These are phyloP conservation scores for Irpex sp. DNA, from an alignment of 1,284 basidiomycete species.

Conservation along the genomic window DNA sequence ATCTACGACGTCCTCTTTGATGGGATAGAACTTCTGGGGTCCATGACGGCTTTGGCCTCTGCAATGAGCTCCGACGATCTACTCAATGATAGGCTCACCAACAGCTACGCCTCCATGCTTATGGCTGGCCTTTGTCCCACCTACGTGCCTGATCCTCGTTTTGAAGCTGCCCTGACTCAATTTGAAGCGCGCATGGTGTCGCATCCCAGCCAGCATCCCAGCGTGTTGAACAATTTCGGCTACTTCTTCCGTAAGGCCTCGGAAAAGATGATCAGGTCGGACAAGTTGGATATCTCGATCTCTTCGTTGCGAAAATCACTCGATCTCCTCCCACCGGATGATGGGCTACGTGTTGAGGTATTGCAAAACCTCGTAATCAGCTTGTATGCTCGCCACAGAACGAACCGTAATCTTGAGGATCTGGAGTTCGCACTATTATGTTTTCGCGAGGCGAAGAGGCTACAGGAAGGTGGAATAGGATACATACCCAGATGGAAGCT, in stretches of 20 bases:
- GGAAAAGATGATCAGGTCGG: neutral
- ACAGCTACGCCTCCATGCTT: neutral
- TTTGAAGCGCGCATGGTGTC: neutral
- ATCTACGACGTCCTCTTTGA: neutral
- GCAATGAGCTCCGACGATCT: neutral
- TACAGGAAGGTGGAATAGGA: neutral
- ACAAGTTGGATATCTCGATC: neutral
- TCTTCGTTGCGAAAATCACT: neutral
- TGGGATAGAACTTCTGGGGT: neutral
- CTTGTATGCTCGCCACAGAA: neutral
- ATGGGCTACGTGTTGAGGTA: neutral
- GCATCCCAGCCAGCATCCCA: neutral
- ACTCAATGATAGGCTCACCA: neutral
- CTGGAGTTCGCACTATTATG: neutral
- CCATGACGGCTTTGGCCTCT: neutral
- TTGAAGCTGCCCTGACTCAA: neutral
- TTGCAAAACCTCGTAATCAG: neutral
- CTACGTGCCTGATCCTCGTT: neutral
- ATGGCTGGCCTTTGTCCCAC: neutral
- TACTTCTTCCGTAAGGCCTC: neutral
- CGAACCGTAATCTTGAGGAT: neutral
- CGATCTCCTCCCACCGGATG: neutral
- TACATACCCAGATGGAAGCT: neutral
- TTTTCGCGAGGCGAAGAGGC: neutral
- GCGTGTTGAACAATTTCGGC: neutral